These are phyloP conservation scores for Myxozyma mucilagina DNA, from an alignment of 805 yeast species.

Conservation along the genomic window DNA sequence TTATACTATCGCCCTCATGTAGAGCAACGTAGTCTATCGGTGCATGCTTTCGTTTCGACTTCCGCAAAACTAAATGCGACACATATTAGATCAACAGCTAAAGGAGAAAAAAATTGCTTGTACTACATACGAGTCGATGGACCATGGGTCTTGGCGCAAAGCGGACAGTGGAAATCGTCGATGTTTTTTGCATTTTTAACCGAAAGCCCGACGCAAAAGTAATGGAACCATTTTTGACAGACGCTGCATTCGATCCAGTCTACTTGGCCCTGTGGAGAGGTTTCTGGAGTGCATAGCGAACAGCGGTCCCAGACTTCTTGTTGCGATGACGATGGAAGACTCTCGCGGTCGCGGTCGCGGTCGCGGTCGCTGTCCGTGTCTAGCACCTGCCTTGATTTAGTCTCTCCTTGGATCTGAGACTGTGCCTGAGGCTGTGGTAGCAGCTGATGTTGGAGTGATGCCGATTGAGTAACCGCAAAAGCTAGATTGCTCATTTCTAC, in stretches of 20 bases:
- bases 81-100: not conserved
- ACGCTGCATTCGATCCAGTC: constrained; percentile 60
- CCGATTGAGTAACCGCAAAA: no score
- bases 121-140: constrained; percentile 45
- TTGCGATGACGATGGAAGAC: not conserved
- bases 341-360: not conserved
- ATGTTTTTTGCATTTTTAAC: constrained; percentile 44
- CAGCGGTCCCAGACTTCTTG: constrained; percentile 32
- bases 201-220: constrained; percentile 48
- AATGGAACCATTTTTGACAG: constrained; percentile 59
- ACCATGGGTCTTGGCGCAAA: constrained; percentile 51
- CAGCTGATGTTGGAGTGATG: no score
- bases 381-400: no score
- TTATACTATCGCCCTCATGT: constrained; percentile 64
- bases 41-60: constrained; percentile 55
- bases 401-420: constrained; percentile 21
- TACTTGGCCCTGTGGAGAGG: constrained; percentile 29
- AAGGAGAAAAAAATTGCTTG: not conserved
- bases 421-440: constrained; percentile 24
- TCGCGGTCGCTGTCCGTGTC: not conserved
- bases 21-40: constrained; percentile 76
- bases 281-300: constrained; percentile 27
- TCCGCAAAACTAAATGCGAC: constrained; percentile 43
- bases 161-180: constrained; percentile 55
- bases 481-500: no score